Conservation (phyloP, 2,329 filamentous ascomycete species). For the Talaromyces sp. region DNA sequence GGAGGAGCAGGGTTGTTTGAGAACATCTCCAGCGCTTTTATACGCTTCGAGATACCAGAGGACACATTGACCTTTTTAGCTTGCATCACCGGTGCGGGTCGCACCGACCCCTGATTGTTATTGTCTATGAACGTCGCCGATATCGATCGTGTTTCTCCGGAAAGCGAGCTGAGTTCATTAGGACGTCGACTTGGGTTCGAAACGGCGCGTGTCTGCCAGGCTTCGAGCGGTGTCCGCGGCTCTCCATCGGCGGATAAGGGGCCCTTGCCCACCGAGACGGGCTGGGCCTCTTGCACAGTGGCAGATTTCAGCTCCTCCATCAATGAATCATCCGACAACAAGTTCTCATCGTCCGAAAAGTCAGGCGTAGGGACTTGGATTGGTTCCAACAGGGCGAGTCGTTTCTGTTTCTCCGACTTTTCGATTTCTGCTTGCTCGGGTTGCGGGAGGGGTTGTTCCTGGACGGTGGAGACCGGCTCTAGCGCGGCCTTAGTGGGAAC, state of each 20-base stretch:
- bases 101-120: constrained; percentile 19
- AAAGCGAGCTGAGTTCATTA: constrained; percentile 30
- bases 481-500: constrained; percentile 12
- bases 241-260: constrained; percentile 60
- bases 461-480: constrained; percentile 12
- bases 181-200: constrained; percentile 35
- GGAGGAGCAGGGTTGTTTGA: constrained; percentile 45
- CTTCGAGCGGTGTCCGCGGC: constrained; percentile 26
- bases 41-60: constrained; percentile 87
- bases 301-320: constrained; percentile 83
- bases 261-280: constrained; percentile 75
- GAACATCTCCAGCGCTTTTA: constrained; percentile 86
- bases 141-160: constrained; percentile 35
- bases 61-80: constrained; percentile 78
- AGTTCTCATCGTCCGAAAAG: constrained; percentile 42
- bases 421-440: constrained; percentile 21
- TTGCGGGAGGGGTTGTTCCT: constrained; percentile 22
- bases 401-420: constrained; percentile 31
- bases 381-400: constrained; percentile 47
- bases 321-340: constrained; percentile 65
- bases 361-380: constrained; percentile 46
- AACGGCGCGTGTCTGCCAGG: constrained; percentile 39
- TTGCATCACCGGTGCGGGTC: constrained; percentile 46
- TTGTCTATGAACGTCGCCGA: constrained; percentile 35
- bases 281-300: constrained; percentile 77